Conservation (phyloP, 2,329 filamentous ascomycete species). For the Fusarium guadeloupense region DNA sequence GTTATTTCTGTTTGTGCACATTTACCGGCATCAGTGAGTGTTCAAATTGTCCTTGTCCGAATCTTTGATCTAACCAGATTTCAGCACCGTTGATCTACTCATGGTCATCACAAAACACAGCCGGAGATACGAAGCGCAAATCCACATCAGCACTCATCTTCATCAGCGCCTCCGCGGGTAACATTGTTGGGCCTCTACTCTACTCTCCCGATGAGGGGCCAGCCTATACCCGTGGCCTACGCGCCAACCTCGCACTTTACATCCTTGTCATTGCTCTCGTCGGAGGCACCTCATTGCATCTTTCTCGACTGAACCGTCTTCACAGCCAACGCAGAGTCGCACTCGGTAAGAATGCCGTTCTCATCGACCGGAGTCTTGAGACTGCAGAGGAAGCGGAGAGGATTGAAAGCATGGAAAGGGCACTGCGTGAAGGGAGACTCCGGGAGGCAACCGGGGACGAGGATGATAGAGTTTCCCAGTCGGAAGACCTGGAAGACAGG, state of each 20-base stretch:
- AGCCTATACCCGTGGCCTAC: conserved; percentile 60
- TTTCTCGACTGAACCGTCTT: conserved; percentile 62
- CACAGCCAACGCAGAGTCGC: conserved; percentile 64
- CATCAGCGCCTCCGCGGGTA: conserved; percentile 71
- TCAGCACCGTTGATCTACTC: conserved; percentile 66
- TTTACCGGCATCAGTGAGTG: conserved; percentile 57
- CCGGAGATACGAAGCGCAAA: conserved; percentile 76
- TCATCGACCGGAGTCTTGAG: conserved; percentile 69
- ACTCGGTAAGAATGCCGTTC: conserved; percentile 66
- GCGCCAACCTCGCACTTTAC: conserved; percentile 70
- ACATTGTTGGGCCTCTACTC: conserved; percentile 71
- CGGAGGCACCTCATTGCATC: conserved; percentile 53
- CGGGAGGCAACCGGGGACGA: conserved; percentile 11
- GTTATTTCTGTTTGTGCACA: conserved; percentile 67
- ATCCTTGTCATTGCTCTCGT: conserved; percentile 65
- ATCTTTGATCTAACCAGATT: conserved; percentile 24
- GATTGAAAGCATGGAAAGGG: conserved; percentile 45
- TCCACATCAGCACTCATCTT: conserved; percentile 71
- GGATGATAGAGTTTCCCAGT: conserved; percentile 10
- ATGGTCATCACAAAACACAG: conserved; percentile 71
- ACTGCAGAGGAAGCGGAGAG: conserved; percentile 54
- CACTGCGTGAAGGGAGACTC: conserved; percentile 20
- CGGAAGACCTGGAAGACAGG: conserved; percentile 20
- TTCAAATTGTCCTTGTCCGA: conserved; percentile 18
- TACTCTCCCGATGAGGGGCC: conserved; percentile 63